Conservation (phyloP, 768 basidiomycete genomes). For the Candolleomyces efflorescens region DNA sequence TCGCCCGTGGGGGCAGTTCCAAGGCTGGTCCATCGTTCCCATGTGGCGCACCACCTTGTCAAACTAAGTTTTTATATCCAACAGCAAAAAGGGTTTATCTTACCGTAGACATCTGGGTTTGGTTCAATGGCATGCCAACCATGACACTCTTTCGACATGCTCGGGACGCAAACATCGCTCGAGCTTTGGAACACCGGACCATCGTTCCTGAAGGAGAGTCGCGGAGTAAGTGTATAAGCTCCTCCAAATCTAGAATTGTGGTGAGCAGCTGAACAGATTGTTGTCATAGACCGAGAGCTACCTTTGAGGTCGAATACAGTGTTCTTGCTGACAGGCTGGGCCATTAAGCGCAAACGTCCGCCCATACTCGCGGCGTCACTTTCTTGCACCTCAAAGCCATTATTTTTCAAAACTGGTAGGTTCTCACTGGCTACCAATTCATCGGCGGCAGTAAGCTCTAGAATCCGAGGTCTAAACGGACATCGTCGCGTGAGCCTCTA, state of each 20-base stretch:
- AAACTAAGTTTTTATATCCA: slow-evolving; percentile 27
- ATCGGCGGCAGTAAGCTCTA: slow-evolving; percentile 88
- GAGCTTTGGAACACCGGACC: slow-evolving; percentile 89
- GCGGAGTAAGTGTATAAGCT: slow-evolving; percentile 81
- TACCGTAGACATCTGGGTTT: slow-evolving; percentile 73
- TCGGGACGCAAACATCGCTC: slow-evolving; percentile 94
- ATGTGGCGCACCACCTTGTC: slow-evolving; percentile 70
- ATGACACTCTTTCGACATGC: slow-evolving; percentile 97
- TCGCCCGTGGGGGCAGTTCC: slow-evolving; percentile 86
- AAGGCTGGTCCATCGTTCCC: slow-evolving; percentile 82
- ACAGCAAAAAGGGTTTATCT: slow-evolving; percentile 43
- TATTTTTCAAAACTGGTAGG: slow-evolving; percentile 71
- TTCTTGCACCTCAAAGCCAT: slow-evolving; percentile 83
- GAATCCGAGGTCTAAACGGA: slow-evolving; percentile 60
- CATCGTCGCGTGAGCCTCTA: background rate
- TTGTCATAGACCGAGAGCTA: slow-evolving; percentile 22
- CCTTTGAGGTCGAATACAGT: slow-evolving; percentile 90
- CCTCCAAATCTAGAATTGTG: slow-evolving; percentile 72
- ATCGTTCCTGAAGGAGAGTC: slow-evolving; percentile 75
- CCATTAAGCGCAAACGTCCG: slow-evolving; percentile 53
- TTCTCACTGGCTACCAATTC: slow-evolving; percentile 88
- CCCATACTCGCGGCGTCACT: slow-evolving; percentile 15
- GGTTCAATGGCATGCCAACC: slow-evolving; percentile 83
- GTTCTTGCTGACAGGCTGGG: slow-evolving; percentile 89
- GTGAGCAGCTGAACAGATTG: background rate